Evolutionary conservation across 257 asterid species (phyloP).

Genomic region (Scutellaria barbata): DNA sequence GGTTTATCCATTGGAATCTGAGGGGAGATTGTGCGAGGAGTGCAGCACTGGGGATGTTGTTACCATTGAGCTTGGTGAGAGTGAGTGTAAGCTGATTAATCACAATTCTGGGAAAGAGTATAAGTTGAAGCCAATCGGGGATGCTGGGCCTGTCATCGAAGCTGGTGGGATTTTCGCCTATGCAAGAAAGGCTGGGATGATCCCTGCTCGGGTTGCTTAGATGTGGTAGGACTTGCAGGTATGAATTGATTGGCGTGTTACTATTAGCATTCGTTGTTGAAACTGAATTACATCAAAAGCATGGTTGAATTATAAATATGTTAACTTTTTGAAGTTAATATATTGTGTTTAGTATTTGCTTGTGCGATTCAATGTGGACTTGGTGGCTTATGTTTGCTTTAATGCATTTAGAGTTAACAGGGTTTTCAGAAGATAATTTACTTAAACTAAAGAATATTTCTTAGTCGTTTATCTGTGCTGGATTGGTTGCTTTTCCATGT

Average conservation of each 20-base stretch:
- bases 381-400: neutral
- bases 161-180: slow-evolving; percentile 96
- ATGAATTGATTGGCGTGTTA: neutral
- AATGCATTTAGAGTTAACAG: neutral
- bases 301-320: neutral
- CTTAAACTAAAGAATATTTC: neutral
- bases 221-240: slow-evolving; percentile 22
- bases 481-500: neutral
- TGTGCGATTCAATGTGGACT: neutral
- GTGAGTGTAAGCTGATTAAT: slow-evolving; percentile 66
- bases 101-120: slow-evolving; percentile 84
- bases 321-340: neutral
- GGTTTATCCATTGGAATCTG: slow-evolving; percentile 85
- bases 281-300: neutral
- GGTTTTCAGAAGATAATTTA: slow-evolving; percentile 3
- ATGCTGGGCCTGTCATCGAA: slow-evolving; percentile 94
- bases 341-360: neutral
- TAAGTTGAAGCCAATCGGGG: slow-evolving; percentile 87
- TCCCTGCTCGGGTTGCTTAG: slow-evolving; percentile 55
- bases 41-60: slow-evolving; percentile 88
- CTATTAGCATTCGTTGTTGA: neutral
- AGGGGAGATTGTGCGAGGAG: slow-evolving; percentile 84
- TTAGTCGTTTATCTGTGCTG: neutral
- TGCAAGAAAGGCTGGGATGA: slow-evolving; percentile 91
- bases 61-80: slow-evolving; percentile 72